phyloP scores from a whole-genome alignment of 1,139 yeast genomes.

The Wickerhamomyces sp. region DNA sequence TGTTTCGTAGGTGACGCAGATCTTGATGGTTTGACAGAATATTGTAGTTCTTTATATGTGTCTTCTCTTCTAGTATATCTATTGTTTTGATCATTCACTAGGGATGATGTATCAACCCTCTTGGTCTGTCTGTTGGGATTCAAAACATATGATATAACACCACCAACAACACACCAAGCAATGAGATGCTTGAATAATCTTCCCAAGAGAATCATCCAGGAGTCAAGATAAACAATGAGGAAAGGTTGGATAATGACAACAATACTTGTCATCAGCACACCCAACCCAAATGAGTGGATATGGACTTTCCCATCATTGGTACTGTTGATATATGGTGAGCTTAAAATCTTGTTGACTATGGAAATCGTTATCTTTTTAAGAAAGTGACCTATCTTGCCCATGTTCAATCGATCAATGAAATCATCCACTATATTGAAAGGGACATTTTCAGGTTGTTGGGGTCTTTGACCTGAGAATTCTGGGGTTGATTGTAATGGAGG shows the following conservation, averaged over 20 bases:
- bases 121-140: constrained; percentile 3
- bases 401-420: constrained; percentile 12
- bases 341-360: constrained; percentile 5
- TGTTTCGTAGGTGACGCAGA: constrained; percentile 2
- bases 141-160: constrained; percentile 13
- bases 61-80: neutral
- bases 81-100: no score
- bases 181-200: constrained; percentile 15
- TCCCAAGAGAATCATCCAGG: constrained; percentile 19
- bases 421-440: constrained; percentile 8
- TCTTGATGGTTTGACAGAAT: constrained; percentile 16
- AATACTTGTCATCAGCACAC: constrained; percentile 12
- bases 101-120: neutral
- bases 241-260: constrained; percentile 20
- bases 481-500: no score
- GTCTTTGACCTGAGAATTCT: no score
- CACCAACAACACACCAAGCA: constrained; percentile 17
- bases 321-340: constrained; percentile 17
- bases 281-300: constrained; percentile 20
- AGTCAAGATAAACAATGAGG: constrained; percentile 16
- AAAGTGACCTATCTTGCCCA: constrained; percentile 5
- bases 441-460: neutral
- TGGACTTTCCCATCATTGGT: constrained; percentile 18
- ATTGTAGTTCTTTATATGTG: constrained; percentile 11
- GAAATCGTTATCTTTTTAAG: constrained; percentile 1